These are phyloP conservation scores for Eimeria maxima DNA, from an alignment of 169 alveolate species.

Conservation along the genomic window DNA sequence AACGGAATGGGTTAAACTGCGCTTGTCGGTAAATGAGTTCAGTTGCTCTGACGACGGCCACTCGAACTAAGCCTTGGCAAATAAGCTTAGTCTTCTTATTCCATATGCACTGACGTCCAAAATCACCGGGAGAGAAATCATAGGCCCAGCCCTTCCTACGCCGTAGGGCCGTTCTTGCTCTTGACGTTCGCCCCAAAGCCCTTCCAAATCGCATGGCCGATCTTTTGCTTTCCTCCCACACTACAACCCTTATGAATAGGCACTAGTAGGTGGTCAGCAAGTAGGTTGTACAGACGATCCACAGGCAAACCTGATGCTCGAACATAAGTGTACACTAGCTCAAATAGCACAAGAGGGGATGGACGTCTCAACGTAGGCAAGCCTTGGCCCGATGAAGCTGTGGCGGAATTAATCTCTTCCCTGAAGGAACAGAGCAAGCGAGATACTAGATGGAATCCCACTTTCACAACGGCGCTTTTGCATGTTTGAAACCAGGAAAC, in stretches of 20 bases:
- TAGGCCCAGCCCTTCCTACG: not conserved
- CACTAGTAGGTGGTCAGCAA: not conserved
- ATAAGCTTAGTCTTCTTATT: not conserved
- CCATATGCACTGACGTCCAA: not conserved
- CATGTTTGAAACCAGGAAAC: not conserved
- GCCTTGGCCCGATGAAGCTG: not conserved
- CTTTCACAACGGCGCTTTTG: not conserved
- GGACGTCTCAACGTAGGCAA: not conserved
- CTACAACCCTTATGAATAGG: not conserved
- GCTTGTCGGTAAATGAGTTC: not conserved
- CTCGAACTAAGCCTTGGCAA: not conserved
- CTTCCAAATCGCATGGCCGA: not conserved
- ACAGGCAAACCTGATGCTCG: not conserved
- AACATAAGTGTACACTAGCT: not conserved
- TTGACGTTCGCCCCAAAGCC: not conserved
- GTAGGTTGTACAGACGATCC: not conserved
- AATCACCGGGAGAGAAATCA: not conserved
- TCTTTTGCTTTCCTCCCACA: not conserved
- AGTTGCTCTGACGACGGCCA: not conserved
- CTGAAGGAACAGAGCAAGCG: not conserved
- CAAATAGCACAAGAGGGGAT: not conserved
- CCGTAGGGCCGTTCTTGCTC: not conserved
- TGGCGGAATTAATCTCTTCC: not conserved
- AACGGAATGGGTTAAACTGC: not conserved
- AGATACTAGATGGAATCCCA: constrained; percentile 43